phyloP scores from a whole-genome alignment of 169 alveolate species.

The Plasmodium reichenowi region DNA sequence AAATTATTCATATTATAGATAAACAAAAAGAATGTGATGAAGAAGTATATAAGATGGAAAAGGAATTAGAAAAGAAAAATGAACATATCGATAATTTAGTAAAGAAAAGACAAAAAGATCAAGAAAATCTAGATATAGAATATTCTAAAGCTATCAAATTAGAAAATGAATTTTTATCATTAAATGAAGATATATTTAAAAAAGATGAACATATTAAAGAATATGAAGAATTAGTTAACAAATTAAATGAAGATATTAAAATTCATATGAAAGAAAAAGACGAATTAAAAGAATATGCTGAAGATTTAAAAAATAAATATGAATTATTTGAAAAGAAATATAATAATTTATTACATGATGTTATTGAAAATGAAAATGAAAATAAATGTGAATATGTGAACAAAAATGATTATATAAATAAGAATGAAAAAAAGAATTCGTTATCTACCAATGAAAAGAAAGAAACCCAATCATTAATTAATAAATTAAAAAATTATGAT shows the following conservation, averaged over 20 bases:
- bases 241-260: constrained; percentile 53
- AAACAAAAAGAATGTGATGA: constrained; percentile 71
- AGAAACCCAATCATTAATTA: constrained; percentile 20
- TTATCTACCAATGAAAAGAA: constrained; percentile 22
- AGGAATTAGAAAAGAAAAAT: constrained; percentile 47
- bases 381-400: constrained; percentile 4
- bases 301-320: constrained; percentile 52
- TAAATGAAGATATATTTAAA: constrained; percentile 69
- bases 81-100: constrained; percentile 42
- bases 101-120: constrained; percentile 51
- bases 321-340: constrained; percentile 42
- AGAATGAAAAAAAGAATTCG: constrained; percentile 16
- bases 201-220: constrained; percentile 46
- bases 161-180: constrained; percentile 62
- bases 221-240: constrained; percentile 43
- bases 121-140: constrained; percentile 43
- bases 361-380: constrained; percentile 34
- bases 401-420: constrained; percentile 19
- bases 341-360: constrained; percentile 23
- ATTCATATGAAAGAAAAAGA: constrained; percentile 59
- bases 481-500: constrained; percentile 52
- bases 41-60: constrained; percentile 58
- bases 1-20: constrained; percentile 46
- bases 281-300: constrained; percentile 20
- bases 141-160: constrained; percentile 30